A percentile compares a stretch with the other conserved stretches of the same genome.
These are phyloP conservation scores for Flammula alnicola DNA, from an alignment of 1,284 basidiomycete species.

Conservation along the genomic window DNA sequence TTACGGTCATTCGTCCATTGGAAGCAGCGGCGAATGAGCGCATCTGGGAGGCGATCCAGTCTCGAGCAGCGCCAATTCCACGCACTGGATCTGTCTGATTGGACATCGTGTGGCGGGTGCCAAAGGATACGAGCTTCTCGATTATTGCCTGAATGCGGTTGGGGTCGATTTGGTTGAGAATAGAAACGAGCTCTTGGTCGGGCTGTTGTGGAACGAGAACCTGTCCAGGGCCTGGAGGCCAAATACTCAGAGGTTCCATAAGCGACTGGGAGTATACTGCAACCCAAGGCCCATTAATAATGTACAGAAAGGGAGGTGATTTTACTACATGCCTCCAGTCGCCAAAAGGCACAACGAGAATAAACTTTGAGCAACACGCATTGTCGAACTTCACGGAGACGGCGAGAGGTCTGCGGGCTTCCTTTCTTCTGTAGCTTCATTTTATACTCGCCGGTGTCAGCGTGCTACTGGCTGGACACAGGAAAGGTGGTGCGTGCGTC, in stretches of 20 bases:
- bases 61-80: slow-evolving; percentile 58
- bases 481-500: slow-evolving; percentile 5
- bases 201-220: slow-evolving; percentile 46
- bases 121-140: slow-evolving; percentile 56
- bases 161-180: slow-evolving; percentile 50
- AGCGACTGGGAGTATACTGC: slow-evolving; percentile 20
- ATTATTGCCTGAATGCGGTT: slow-evolving; percentile 50
- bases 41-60: slow-evolving; percentile 57
- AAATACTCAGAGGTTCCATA: slow-evolving; percentile 25
- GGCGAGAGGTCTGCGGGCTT: slow-evolving; percentile 4
- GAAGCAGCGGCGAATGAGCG: slow-evolving; percentile 45
- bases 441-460: not conserved
- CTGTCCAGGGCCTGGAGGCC: slow-evolving; percentile 54
- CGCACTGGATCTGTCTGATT: slow-evolving; percentile 53
- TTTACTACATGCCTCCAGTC: slow-evolving; percentile 9
- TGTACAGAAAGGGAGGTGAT: too few relatives aligned
- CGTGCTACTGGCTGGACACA: too few relatives aligned
- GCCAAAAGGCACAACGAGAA: slow-evolving; percentile 14
- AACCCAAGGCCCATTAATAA: not conserved
- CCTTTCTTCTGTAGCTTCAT: not conserved
- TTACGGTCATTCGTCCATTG: slow-evolving; percentile 50
- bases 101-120: slow-evolving; percentile 56
- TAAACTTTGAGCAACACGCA: slow-evolving; percentile 10
- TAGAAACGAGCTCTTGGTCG: slow-evolving; percentile 44
- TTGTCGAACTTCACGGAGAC: slow-evolving; percentile 1